Percentiles rank a stretch among this genome's conserved stretches.
Evolutionary conservation across 441 rosid genomes (phyloP).

Genomic region (Melianthus villosus): DNA sequence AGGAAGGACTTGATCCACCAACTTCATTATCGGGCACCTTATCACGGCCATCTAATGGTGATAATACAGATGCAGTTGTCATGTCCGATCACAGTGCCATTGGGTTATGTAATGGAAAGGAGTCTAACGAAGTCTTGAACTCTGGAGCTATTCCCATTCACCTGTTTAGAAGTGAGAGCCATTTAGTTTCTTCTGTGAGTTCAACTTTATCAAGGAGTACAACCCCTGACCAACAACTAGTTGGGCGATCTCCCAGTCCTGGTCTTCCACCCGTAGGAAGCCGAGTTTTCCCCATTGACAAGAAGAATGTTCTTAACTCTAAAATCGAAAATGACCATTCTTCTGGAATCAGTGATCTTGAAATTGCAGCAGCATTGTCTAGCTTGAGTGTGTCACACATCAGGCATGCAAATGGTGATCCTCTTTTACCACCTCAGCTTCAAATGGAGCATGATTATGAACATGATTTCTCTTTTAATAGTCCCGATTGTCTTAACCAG

Average conservation of each 20-base stretch:
- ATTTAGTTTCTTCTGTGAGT: slow-evolving; percentile 35
- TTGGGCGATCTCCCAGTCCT: slow-evolving; percentile 37
- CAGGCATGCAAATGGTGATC: slow-evolving; percentile 30
- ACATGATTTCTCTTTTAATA: slow-evolving; percentile 29
- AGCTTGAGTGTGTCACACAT: slow-evolving; percentile 32
- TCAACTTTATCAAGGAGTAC: slow-evolving; percentile 53
- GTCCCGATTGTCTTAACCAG: slow-evolving; percentile 33
- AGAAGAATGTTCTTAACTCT: slow-evolving; percentile 28
- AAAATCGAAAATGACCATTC: slow-evolving; percentile 29
- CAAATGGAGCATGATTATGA: slow-evolving; percentile 25
- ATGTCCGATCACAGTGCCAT: slow-evolving; percentile 19
- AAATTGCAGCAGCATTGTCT: slow-evolving; percentile 41
- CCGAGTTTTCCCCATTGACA: slow-evolving; percentile 36
- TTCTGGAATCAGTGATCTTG: slow-evolving; percentile 27
- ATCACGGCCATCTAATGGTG: slow-evolving; percentile 57
- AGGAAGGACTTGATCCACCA: slow-evolving; percentile 70
- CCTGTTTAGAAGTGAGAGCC: slow-evolving; percentile 19
- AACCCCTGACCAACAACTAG: slow-evolving; percentile 51
- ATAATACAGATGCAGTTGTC: slow-evolving; percentile 27
- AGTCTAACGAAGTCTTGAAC: slow-evolving; percentile 28
- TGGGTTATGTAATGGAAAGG: slow-evolving; percentile 30
- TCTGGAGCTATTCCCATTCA: slow-evolving; percentile 33
- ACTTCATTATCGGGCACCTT: slow-evolving; percentile 36
- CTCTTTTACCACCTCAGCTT: slow-evolving; percentile 24
- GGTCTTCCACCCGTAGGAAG: slow-evolving; percentile 63